Conservation (phyloP, 2,329 filamentous ascomycete genomes). For the Trematosphaeria pertusa region DNA sequence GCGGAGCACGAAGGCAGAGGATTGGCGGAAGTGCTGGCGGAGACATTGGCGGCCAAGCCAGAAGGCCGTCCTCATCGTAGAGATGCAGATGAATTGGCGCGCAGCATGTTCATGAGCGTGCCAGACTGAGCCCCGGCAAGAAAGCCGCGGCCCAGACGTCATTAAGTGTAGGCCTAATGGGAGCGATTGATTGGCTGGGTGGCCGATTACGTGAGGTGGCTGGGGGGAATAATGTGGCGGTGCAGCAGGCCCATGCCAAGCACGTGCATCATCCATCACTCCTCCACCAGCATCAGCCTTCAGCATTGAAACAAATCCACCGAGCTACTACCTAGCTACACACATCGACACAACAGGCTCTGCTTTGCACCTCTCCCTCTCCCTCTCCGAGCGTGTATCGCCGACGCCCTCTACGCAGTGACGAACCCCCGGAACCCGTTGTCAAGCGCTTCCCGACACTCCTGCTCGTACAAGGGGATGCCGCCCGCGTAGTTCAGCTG, state of each 20-base stretch:
- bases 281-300: background rate
- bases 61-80: constrained; percentile 59
- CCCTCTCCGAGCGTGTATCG: no score
- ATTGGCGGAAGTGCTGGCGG: constrained; percentile 46
- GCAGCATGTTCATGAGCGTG: constrained; percentile 31
- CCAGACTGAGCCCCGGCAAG: constrained; percentile 2
- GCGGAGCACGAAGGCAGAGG: constrained; percentile 24
- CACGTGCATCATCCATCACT: constrained; percentile 4
- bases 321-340: background rate
- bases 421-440: constrained; percentile 45
- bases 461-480: constrained; percentile 48
- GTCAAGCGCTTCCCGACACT: constrained; percentile 48
- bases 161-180: no score
- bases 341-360: no score
- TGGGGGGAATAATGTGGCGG: no score
- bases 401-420: constrained; percentile 29
- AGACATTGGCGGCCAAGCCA: constrained; percentile 59
- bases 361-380: no score
- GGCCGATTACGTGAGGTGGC: no score
- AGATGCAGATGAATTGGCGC: constrained; percentile 26
- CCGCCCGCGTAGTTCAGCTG: constrained; percentile 55
- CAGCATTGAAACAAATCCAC: background rate
- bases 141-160: constrained; percentile 18
- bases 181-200: no score
- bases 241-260: no score